A percentile compares a stretch with the other conserved stretches of the same genome.
Evolutionary conservation across 2,329 filamentous ascomycete genomes (phyloP).

Genomic region (Triangularia setosa): DNA sequence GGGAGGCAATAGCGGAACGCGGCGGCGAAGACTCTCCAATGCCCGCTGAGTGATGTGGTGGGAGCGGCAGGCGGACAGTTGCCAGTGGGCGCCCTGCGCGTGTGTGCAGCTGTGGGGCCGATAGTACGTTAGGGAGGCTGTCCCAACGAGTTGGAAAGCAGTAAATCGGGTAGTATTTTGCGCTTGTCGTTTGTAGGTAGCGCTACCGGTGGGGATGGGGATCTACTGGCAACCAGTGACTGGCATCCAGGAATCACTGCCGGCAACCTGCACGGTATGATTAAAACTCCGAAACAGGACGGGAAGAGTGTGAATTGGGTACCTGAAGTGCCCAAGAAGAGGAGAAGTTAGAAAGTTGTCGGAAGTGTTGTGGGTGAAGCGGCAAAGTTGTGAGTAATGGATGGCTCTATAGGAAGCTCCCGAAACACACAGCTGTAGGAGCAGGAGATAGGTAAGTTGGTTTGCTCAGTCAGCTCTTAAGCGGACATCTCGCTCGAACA

Average conservation of each 20-base stretch:
- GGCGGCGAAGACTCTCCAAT: not conserved
- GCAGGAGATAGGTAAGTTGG: not conserved
- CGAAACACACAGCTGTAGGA: no score
- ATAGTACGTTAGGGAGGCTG: not conserved
- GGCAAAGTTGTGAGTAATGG: not conserved
- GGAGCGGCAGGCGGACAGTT: not conserved
- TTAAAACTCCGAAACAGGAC: not conserved
- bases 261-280: not conserved
- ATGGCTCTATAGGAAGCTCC: not conserved
- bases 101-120: slow-evolving; percentile 3
- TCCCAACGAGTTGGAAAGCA: slow-evolving; percentile 5
- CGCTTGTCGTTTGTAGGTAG: slow-evolving; percentile 1
- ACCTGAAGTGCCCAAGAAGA: not conserved
- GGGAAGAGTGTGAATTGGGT: not conserved
- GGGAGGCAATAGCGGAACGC: not conserved
- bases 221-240: not conserved
- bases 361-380: not conserved
- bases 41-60: not conserved
- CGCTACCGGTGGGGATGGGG: slow-evolving; percentile 2
- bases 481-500: not conserved
- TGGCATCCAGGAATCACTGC: not conserved
- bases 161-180: not conserved
- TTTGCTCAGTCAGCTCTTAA: not conserved
- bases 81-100: not conserved
- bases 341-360: not conserved